phyloP scores from a whole-genome alignment of 176 grass and related monocot species.

The Oryza coarctata region DNA sequence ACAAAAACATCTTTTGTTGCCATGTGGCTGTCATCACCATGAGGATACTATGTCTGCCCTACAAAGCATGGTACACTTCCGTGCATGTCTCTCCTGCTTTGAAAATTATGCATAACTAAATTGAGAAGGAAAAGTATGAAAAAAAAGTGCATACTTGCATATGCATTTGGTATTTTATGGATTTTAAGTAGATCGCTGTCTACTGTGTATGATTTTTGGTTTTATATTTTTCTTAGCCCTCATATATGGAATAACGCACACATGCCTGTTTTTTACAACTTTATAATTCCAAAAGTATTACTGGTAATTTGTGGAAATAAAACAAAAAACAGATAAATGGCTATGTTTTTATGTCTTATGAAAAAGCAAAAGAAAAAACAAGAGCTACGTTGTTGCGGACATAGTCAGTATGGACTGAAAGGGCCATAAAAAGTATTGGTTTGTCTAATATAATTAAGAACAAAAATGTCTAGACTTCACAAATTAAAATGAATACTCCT shows the following conservation, averaged over 20 bases:
- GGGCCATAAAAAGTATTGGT: not conserved
- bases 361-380: not conserved
- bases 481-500: not conserved
- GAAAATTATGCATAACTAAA: not conserved
- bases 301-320: not conserved
- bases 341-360: not conserved
- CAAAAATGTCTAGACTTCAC: not conserved
- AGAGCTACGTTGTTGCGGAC: too few relatives aligned
- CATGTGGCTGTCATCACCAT: slow-evolving; percentile 10
- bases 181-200: not conserved
- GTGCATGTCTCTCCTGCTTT: not conserved
- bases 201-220: too few relatives aligned
- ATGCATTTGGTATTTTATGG: not conserved
- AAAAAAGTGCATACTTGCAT: not conserved
- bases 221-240: too few relatives aligned
- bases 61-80: not conserved
- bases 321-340: not conserved
- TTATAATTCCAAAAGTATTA: not conserved
- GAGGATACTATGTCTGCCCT: not conserved
- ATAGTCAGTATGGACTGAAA: too few relatives aligned
- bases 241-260: too few relatives aligned
- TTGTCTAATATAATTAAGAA: not conserved
- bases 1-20: not conserved
- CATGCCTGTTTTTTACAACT: not conserved
- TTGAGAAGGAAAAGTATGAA: not conserved